Percentiles rank a stretch among this genome's conserved stretches.
Conservation (phyloP, 768 basidiomycete genomes). For the Tricholoma furcatifolium region DNA sequence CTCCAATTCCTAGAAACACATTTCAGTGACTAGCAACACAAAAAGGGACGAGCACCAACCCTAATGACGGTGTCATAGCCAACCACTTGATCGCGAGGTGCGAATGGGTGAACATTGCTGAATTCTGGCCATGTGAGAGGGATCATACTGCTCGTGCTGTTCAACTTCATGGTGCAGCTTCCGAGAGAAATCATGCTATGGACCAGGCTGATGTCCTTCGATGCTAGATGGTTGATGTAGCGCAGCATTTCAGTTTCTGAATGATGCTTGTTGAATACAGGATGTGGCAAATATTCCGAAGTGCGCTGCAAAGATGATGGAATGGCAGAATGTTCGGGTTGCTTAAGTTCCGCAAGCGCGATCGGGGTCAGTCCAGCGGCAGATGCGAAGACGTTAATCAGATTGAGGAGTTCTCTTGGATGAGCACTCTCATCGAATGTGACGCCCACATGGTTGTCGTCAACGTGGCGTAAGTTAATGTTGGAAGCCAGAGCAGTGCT, state of each 20-base stretch:
- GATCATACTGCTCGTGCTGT: conserved; percentile 97
- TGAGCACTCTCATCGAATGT: conserved; percentile 92
- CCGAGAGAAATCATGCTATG: conserved; percentile 97
- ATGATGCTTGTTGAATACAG: conserved; percentile 95
- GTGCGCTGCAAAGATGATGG: conserved; percentile 57
- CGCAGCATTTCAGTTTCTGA: conserved; percentile 99
- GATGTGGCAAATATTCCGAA: conserved; percentile 76
- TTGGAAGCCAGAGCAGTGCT: conserved; percentile 55
- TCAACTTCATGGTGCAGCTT: conserved; percentile 98
- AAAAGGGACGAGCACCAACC: conserved; percentile 32
- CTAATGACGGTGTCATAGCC: conserved; percentile 85
- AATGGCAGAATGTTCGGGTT: conserved; percentile 44
- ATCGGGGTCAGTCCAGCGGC: conserved; percentile 54
- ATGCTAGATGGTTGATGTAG: conserved; percentile 90
- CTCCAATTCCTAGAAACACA: conserved; percentile 72
- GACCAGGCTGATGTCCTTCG: conserved; percentile 91
- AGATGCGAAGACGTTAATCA: conserved; percentile 78
- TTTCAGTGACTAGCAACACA: background rate
- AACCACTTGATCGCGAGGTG: conserved; percentile 81
- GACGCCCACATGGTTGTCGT: conserved; percentile 75
- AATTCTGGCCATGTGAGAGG: conserved; percentile 96
- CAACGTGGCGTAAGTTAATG: conserved; percentile 85
- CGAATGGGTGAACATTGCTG: conserved; percentile 88
- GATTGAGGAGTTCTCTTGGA: conserved; percentile 66
- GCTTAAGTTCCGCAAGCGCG: conserved; percentile 46